These are phyloP conservation scores for Claviceps spartinae DNA, from an alignment of 2,329 filamentous ascomycete species.

Conservation along the genomic window DNA sequence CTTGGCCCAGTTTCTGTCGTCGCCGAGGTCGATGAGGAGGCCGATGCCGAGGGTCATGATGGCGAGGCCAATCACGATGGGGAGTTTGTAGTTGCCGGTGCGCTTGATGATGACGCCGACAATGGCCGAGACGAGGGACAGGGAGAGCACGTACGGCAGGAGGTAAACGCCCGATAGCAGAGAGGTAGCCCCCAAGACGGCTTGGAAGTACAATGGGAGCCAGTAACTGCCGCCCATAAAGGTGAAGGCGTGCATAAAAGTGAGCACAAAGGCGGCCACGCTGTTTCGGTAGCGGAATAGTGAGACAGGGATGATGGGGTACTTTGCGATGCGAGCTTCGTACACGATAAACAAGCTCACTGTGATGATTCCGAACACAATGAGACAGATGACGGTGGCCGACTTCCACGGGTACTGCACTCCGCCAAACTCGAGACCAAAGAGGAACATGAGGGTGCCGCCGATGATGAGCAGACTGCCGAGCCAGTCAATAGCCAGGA, in stretches of 20 bases:
- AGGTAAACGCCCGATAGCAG: slow-evolving; percentile 63
- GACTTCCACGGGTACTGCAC: slow-evolving; percentile 63
- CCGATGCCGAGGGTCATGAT: slow-evolving; percentile 53
- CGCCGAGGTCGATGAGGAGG: slow-evolving; percentile 46
- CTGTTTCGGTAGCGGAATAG: slow-evolving; percentile 57
- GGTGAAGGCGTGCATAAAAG: slow-evolving; percentile 61
- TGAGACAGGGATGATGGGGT: slow-evolving; percentile 63
- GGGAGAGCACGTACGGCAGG: slow-evolving; percentile 53
- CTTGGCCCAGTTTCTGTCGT: slow-evolving; percentile 39
- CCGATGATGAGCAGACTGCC: slow-evolving; percentile 50
- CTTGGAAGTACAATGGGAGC: slow-evolving; percentile 75
- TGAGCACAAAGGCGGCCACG: slow-evolving; percentile 48
- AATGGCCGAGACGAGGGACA: slow-evolving; percentile 48
- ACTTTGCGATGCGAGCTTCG: slow-evolving; percentile 60
- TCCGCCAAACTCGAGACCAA: slow-evolving; percentile 77
- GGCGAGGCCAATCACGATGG: slow-evolving; percentile 45
- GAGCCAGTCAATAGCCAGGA: slow-evolving; percentile 49
- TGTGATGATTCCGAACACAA: slow-evolving; percentile 56
- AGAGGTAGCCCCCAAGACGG: slow-evolving; percentile 53
- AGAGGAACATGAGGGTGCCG: slow-evolving; percentile 71
- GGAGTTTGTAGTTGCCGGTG: slow-evolving; percentile 50
- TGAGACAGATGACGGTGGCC: slow-evolving; percentile 59
- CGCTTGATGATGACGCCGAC: slow-evolving; percentile 46
- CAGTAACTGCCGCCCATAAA: slow-evolving; percentile 73
- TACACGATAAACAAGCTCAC: slow-evolving; percentile 55